Conservation (phyloP, 164 flowering plant genomes). For the Liriodendron chinense region DNA sequence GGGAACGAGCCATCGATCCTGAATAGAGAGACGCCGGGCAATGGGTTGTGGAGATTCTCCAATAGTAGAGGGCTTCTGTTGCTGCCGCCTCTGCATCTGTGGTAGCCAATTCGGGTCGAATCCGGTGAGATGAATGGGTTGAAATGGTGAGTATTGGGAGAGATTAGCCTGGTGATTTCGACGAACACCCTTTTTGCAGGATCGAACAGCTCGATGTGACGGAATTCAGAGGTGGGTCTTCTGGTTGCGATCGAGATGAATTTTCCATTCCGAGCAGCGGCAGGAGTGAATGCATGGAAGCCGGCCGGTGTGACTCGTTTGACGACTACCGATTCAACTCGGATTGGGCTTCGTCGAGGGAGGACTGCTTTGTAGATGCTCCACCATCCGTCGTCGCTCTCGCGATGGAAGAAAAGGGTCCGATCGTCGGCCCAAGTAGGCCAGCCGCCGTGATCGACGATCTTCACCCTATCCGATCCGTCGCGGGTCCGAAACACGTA, state of each 20-base stretch:
- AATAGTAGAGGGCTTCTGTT: conserved; percentile 26
- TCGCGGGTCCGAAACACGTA: conserved; percentile 63
- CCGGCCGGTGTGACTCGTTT: conserved; percentile 85
- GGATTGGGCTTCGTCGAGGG: conserved; percentile 19
- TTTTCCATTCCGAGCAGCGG: conserved; percentile 38
- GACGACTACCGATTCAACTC: conserved; percentile 32
- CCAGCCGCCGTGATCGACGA: conserved; percentile 87
- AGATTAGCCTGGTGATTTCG: conserved; percentile 51
- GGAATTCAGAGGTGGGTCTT: conserved; percentile 53
- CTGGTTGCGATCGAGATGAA: conserved; percentile 79
- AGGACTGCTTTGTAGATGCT: conserved; percentile 62
- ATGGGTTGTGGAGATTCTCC: conserved; percentile 51
- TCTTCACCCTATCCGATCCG: conserved; percentile 59
- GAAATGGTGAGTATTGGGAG: conserved; percentile 64
- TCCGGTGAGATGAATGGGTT: conserved; percentile 83
- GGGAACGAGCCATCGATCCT: conserved; percentile 82
- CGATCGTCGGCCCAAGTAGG: conserved; percentile 79
- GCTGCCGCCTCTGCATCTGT: conserved; percentile 50
- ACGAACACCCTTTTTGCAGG: conserved; percentile 35
- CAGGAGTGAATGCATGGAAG: conserved; percentile 85
- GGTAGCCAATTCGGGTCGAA: conserved; percentile 63
- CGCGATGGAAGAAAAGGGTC: conserved; percentile 68
- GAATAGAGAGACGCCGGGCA: conserved; percentile 46
- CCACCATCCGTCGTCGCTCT: conserved; percentile 73
- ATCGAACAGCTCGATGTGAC: conserved; percentile 76